These are phyloP conservation scores for Leccinum barrowsii DNA, from an alignment of 768 basidiomycete species.

Conservation along the genomic window DNA sequence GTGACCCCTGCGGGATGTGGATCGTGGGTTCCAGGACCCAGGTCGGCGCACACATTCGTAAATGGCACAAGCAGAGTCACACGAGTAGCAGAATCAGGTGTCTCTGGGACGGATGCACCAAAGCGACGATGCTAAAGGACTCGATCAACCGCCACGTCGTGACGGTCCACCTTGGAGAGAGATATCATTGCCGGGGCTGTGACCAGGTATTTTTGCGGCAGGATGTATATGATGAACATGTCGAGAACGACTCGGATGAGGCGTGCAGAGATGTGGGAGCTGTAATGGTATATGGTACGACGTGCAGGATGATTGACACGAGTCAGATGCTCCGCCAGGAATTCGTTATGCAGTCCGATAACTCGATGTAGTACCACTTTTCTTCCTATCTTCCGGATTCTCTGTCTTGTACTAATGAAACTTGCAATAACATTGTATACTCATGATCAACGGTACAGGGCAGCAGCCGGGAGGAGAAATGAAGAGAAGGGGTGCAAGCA, in stretches of 20 bases:
- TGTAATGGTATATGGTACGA: background rate
- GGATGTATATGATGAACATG: slow-evolving; percentile 3
- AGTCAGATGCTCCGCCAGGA: too few relatives aligned
- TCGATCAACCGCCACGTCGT: slow-evolving; percentile 2
- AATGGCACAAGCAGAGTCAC: background rate
- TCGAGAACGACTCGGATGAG: background rate
- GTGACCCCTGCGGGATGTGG: slow-evolving; percentile 3
- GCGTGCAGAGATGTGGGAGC: background rate
- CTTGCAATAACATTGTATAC: background rate
- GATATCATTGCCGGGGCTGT: slow-evolving; percentile 1
- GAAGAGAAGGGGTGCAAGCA: background rate
- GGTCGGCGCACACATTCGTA: background rate
- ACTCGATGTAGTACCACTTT: background rate
- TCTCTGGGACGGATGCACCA: background rate
- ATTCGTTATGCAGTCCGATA: background rate
- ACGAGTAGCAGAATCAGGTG: background rate
- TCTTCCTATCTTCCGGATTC: background rate
- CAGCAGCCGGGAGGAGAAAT: background rate
- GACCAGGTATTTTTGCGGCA: background rate
- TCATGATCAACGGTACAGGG: background rate
- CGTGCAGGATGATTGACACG: background rate
- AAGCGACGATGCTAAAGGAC: background rate
- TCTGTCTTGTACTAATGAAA: background rate
- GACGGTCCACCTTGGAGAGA: background rate
- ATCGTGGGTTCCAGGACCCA: background rate